phyloP scores from a whole-genome alignment of 495 filamentous ascomycete genomes.

The Tetracladium marchalianum region DNA sequence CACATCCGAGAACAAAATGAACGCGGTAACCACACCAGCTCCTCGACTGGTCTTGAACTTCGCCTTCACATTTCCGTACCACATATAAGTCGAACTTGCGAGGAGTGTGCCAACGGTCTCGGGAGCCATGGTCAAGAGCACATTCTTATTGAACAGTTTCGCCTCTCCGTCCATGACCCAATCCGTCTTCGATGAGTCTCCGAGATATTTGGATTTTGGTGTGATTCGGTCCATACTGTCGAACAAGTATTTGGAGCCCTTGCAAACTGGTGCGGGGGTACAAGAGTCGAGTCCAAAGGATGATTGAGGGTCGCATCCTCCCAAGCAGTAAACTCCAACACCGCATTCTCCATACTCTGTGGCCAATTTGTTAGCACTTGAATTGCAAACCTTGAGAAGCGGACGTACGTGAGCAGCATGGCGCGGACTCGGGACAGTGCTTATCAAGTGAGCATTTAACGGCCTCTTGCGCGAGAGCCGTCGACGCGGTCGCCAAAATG shows the following conservation, averaged over 20 bases:
- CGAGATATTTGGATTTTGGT: conserved; percentile 72
- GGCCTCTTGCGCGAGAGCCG: conserved; percentile 18
- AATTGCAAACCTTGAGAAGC: not conserved
- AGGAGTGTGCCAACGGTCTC: conserved; percentile 80
- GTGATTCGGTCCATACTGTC: conserved; percentile 56
- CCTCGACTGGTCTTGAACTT: conserved; percentile 79
- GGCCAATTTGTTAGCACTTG: conserved; percentile 8
- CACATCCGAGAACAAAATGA: conserved; percentile 87
- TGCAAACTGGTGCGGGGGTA: conserved; percentile 73
- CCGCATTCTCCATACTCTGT: conserved; percentile 90
- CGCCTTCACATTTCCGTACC: conserved; percentile 90
- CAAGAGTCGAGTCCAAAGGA: conserved; percentile 79
- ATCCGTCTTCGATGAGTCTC: conserved; percentile 64
- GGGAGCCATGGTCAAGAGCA: conserved; percentile 80
- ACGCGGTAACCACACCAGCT: conserved; percentile 83
- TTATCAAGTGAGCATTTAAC: conserved; percentile 44
- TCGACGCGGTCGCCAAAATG: conserved; percentile 21
- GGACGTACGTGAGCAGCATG: conserved; percentile 88
- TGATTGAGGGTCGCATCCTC: conserved; percentile 81
- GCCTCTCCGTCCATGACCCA: conserved; percentile 83
- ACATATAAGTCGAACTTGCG: conserved; percentile 81
- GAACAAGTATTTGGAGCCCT: conserved; percentile 62
- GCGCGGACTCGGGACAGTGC: conserved; percentile 63
- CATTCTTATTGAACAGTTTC: conserved; percentile 45
- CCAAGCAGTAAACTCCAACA: conserved; percentile 90